These are phyloP conservation scores for Kentomonas sorsogonicus DNA, from an alignment of 208 protist genomes.

Conservation along the genomic window DNA sequence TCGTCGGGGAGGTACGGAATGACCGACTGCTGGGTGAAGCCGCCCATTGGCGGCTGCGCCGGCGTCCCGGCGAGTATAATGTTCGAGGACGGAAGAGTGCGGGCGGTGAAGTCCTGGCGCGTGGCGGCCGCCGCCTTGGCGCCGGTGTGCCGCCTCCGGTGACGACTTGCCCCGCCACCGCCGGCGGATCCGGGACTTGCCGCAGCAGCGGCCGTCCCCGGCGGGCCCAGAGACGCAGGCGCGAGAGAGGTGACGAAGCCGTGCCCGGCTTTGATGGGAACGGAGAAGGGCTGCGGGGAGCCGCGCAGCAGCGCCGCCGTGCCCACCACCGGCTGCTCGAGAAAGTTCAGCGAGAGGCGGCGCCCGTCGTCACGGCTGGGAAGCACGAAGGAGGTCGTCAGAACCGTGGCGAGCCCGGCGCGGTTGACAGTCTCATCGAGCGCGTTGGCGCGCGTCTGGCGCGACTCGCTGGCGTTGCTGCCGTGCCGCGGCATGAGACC, in stretches of 20 bases:
- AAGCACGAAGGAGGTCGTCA: constrained; percentile 75
- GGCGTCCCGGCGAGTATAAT: no score
- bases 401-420: constrained; percentile 38
- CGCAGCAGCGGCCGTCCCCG: no score
- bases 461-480: no score
- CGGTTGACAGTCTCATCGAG: constrained; percentile 5
- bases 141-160: no score
- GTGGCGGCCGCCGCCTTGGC: neutral
- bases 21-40: no score
- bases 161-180: neutral
- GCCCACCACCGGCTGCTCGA: constrained; percentile 74
- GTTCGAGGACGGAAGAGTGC: no score
- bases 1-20: neutral
- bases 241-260: constrained; percentile 51
- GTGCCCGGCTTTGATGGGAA: constrained; percentile 39
- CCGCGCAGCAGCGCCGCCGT: constrained; percentile 41
- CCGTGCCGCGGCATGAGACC: neutral
- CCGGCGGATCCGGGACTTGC: neutral
- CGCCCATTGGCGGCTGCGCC: no score
- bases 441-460: neutral
- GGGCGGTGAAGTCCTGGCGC: no score
- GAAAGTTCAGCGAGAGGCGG: constrained; percentile 40
- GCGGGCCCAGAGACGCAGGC: neutral
- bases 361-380: constrained; percentile 23
- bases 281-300: constrained; percentile 36